Evolutionary conservation across 345 rosid genomes (phyloP), one percentile per base, ranked within the genome.

Genomic region (Pugionium cornutum): DNA sequence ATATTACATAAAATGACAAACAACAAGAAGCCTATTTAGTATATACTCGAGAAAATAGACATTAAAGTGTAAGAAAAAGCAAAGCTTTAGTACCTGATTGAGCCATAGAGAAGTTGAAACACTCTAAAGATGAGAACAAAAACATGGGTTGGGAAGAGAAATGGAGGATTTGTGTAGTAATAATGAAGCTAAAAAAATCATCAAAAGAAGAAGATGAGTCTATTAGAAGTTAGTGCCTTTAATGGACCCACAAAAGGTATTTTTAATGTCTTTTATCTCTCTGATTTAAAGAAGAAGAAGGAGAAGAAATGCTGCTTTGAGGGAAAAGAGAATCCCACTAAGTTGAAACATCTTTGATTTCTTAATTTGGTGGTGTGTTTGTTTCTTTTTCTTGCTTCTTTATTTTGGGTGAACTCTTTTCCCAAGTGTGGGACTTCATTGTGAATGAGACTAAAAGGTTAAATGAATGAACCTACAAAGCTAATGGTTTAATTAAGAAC

Each of bases 261-360:
- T 72, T 53, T 64, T 43, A 51, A 34, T 65, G 58, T 53, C 30
- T 26, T 43, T 8, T 51, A 45, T 40, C 36, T 58, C 71, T 73
- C 31, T 64, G 26, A 61, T 47, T 68, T 46, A 71, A 56, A 72
- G 82, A 72, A 65, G 69, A 60, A 75, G 82, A 72, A 68, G 72
- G 77, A 43, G 40, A 25, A 55, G 69, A 68, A 35, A 60, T 66
- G 63, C 58, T 65, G 74, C 69, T 76, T 65, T 62, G 69, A 37
- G 84, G 75, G 85, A 85, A 85, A 85, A 81, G 83, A 83, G 87
- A 85, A 83, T 79, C 89, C 83, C 87, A 83, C 85, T 76, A 77
- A 60, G 72, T n/a, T 71, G 51, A 62, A 71, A 65, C 66, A 65
- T 72, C 54, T 72, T 57, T 65, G 48, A 72, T 72, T 57, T 72